Evolutionary conservation across 208 protist species (phyloP).

Genomic region (Trypanosoma grayi): DNA sequence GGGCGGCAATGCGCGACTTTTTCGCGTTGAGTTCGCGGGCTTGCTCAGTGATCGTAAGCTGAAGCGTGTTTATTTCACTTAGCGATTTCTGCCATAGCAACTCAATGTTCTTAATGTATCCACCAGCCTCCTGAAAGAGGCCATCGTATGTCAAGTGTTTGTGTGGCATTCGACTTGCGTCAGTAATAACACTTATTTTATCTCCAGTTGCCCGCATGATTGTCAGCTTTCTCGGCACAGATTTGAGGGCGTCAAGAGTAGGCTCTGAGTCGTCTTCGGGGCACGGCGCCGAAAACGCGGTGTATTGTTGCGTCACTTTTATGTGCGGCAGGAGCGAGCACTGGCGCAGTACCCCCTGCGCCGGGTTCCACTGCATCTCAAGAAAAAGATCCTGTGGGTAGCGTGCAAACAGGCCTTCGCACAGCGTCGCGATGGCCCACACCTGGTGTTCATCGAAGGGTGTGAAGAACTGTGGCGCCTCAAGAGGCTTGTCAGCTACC

Average conservation of each 20-base stretch:
- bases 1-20: conserved; percentile 32
- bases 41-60: conserved; percentile 29
- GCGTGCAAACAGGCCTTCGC: conserved; percentile 51
- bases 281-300: too few relatives aligned
- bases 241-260: neutral
- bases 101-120: conserved; percentile 69
- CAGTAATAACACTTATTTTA: neutral
- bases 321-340: conserved; percentile 18
- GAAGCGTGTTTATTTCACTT: conserved; percentile 39
- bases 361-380: conserved; percentile 30
- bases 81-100: conserved; percentile 47
- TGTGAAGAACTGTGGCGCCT: conserved; percentile 31
- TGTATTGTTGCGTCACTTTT: neutral
- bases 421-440: conserved; percentile 56
- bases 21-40: conserved; percentile 37
- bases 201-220: conserved; percentile 3
- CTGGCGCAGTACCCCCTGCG: conserved; percentile 28
- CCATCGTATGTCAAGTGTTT: conserved; percentile 39
- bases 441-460: conserved; percentile 63
- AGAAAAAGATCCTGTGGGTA: conserved; percentile 60
- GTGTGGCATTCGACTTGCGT: neutral
- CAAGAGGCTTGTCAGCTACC: conserved; percentile 50
- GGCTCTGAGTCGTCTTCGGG: neutral
- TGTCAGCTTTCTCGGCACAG: conserved; percentile 7
- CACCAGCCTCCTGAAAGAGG: conserved; percentile 46